Base-by-base conservation (phyloP, 768 basidiomycete genomes). In the Lactifluus echinatus region DNA sequence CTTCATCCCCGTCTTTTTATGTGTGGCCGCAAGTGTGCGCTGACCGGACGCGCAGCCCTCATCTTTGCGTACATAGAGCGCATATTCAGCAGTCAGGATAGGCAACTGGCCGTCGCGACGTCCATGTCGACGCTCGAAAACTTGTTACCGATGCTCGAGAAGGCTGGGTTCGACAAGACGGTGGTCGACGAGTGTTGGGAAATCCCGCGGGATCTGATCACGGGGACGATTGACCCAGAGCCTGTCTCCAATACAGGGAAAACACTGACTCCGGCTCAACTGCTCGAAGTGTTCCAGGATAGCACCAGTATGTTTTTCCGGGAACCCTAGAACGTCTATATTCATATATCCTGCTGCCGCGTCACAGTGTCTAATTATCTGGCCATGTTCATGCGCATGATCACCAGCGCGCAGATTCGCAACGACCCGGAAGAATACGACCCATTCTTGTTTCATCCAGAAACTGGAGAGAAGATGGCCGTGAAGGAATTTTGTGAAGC, bases 331-430 rank as follows among this genome's bases (percentile, higher is more conserved):
- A n/a, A n/a, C n/a, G n/a, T n/a, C n/a, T n/a, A n/a, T n/a, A n/a
- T n/a, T n/a, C n/a, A n/a, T n/a, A n/a, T n/a, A n/a, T 8, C n/a
- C 15, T 24, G 62, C 54, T 73, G 60, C 12, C 19, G 15, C 53
- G 11, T 15, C 34, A 0, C 50, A 85, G 84, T 73, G 8, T 86
- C 84, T 7, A 86, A 88, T 68, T 80, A 82, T 23, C 81, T 91
- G 66, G 85, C 90, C 21, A 79, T 85, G 60, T 92, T 84, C 68
- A 76, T 97, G 63, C 81, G 94, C 44, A 75, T 94, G 55, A 70
- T 93, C 19, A 88, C 94, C 63, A 88, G 90, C 0, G 85, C 91
- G 2, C 82, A 90, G 69, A 87, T 95, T 57, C 84, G 85, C 21
- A 66, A 76, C 4, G 76, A 87, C 62, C 73, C 79, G 8, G 76